Conservation (phyloP, 1,284 basidiomycete species). For the Trichosporon coremiiforme region DNA sequence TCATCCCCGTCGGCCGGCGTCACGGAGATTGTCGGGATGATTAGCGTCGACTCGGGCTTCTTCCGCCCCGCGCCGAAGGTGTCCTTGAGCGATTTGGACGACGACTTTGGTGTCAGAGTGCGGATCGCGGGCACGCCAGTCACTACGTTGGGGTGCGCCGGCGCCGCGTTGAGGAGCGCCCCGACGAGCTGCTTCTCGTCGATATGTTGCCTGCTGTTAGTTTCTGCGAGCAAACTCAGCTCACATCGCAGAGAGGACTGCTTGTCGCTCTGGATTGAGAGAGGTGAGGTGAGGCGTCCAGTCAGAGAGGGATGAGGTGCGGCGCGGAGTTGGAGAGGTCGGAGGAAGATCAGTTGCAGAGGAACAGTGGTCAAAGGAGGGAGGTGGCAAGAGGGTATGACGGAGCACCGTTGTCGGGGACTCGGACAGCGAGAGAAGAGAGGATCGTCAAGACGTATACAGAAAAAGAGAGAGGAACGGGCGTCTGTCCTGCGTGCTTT, state of each 20-base stretch:
- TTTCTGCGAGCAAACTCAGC: neutral
- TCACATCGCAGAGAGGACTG: neutral
- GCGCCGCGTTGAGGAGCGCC: neutral
- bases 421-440: neutral
- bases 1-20: neutral
- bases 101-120: neutral
- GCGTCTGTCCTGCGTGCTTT: neutral
- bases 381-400: neutral
- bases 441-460: neutral
- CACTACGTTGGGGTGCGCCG: neutral
- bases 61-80: neutral
- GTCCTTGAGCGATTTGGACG: neutral
- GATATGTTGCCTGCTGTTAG: constrained; percentile 13
- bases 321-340: neutral
- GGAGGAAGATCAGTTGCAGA: constrained; percentile 1
- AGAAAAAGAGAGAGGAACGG: too few relatives aligned
- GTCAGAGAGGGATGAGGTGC: neutral
- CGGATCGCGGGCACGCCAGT: neutral
- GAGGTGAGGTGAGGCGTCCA: too few relatives aligned
- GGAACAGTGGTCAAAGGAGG: neutral
- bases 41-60: constrained; percentile 14
- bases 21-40: constrained; percentile 17
- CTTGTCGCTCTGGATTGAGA: neutral
- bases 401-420: neutral
- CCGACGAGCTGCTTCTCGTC: constrained; percentile 15